These are phyloP conservation scores for Trypanosoma caninum DNA, from an alignment of 208 protist genomes.

Conservation along the genomic window DNA sequence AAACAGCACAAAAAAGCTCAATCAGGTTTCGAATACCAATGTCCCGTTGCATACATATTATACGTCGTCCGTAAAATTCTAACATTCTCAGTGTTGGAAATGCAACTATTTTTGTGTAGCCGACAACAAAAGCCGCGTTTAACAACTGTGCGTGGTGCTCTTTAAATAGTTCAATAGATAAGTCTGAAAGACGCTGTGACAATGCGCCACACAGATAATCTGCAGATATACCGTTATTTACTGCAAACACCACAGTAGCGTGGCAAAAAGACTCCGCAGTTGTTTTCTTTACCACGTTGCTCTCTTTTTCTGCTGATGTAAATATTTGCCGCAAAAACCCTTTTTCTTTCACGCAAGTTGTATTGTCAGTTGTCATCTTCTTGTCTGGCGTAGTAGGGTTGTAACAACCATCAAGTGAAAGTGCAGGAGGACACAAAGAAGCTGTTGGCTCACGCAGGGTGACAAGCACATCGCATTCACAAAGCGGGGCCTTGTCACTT, in stretches of 20 bases:
- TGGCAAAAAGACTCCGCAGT: not conserved
- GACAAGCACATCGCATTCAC: too few relatives aligned
- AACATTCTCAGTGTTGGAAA: slow-evolving; percentile 37
- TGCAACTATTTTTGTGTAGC: slow-evolving; percentile 51
- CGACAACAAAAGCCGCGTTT: slow-evolving; percentile 44
- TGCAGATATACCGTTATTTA: too few relatives aligned
- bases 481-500: too few relatives aligned
- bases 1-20: slow-evolving; percentile 38
- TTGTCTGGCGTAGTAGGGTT: too few relatives aligned
- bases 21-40: slow-evolving; percentile 56
- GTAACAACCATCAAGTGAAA: too few relatives aligned
- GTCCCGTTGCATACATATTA: slow-evolving; percentile 67
- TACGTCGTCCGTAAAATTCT: slow-evolving; percentile 38
- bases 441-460: too few relatives aligned
- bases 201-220: not conserved
- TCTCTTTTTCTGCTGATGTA: too few relatives aligned
- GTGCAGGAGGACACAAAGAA: too few relatives aligned
- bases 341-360: too few relatives aligned
- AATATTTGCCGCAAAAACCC: too few relatives aligned
- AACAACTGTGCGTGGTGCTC: slow-evolving; percentile 31
- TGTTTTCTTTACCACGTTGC: too few relatives aligned
- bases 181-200: slow-evolving; percentile 25
- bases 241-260: not conserved
- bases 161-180: slow-evolving; percentile 28
- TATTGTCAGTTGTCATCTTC: too few relatives aligned